Percentiles rank a stretch among this genome's conserved stretches.
Conservation (phyloP, 345 rosid genomes). For the Eucalyptus regnans region DNA sequence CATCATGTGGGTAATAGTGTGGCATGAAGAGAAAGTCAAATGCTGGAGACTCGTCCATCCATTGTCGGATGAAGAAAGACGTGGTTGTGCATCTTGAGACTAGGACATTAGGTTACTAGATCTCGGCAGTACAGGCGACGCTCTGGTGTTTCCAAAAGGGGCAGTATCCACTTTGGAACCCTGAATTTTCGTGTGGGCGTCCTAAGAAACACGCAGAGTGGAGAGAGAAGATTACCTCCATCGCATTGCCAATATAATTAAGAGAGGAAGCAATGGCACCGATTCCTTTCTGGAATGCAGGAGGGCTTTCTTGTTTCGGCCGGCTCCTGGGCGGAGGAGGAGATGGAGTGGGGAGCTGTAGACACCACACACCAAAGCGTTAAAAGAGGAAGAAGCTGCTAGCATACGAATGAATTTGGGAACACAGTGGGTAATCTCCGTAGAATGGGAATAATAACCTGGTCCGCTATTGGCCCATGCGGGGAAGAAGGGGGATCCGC, state of each 20-base stretch:
- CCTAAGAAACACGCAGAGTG: not conserved
- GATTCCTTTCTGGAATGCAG: slow-evolving; percentile 54
- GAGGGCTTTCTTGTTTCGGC: slow-evolving; percentile 27
- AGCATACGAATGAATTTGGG: not conserved
- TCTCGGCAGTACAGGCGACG: not conserved
- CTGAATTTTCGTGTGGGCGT: not conserved
- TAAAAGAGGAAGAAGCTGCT: not conserved
- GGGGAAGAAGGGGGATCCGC: not conserved
- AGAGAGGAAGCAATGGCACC: slow-evolving; percentile 63
- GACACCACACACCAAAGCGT: not conserved
- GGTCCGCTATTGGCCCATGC: not conserved
- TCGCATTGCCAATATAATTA: slow-evolving; percentile 56
- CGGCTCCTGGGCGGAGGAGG: slow-evolving; percentile 7
- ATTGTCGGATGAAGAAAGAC: not conserved
- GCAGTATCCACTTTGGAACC: not conserved
- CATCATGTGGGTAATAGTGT: not conserved
- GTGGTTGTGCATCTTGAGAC: not conserved
- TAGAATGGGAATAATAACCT: not conserved
- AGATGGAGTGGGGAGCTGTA: slow-evolving; percentile 17
- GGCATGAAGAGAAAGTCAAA: not conserved
- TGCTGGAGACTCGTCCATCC: not conserved
- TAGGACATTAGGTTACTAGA: not conserved
- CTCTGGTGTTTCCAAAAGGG: not conserved
- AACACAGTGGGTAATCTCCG: not conserved
- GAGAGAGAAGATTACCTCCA: slow-evolving; percentile 43